Conservation (phyloP, 345 rosid species). For the Melastoma malabathricum region DNA sequence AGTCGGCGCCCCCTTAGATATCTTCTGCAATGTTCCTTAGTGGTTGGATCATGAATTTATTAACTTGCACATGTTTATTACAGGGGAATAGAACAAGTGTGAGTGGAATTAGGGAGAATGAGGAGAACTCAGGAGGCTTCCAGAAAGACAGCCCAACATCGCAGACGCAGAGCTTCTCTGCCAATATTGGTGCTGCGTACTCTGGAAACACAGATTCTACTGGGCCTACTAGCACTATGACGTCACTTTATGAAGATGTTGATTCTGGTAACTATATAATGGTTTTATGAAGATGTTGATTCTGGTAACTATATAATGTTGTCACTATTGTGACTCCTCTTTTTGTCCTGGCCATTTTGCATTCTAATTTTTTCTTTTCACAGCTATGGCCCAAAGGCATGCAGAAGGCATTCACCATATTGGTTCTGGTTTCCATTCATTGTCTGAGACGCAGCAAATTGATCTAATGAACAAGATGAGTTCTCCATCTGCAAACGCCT, state of each 20-base stretch:
- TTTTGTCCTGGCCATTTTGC: slow-evolving; percentile 6
- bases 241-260: slow-evolving; percentile 69
- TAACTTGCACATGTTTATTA: not conserved
- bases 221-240: slow-evolving; percentile 66
- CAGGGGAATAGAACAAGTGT: slow-evolving; percentile 56
- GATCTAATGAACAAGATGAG: slow-evolving; percentile 21
- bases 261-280: slow-evolving; percentile 52
- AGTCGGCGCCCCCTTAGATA: too few species aligned
- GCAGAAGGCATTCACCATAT: slow-evolving; percentile 61
- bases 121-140: slow-evolving; percentile 18
- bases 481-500: slow-evolving; percentile 10
- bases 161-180: slow-evolving; percentile 26
- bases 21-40: not conserved
- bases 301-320: slow-evolving; percentile 36
- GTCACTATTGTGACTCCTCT: slow-evolving; percentile 1
- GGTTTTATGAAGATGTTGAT: slow-evolving; percentile 68
- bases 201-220: slow-evolving; percentile 60
- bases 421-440: slow-evolving; percentile 25
- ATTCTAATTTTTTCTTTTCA: slow-evolving; percentile 10
- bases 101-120: slow-evolving; percentile 35
- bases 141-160: slow-evolving; percentile 25
- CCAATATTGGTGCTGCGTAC: slow-evolving; percentile 21
- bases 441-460: slow-evolving; percentile 23
- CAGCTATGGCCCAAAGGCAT: slow-evolving; percentile 1
- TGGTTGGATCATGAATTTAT: too few species aligned